Evolutionary conservation across 2,329 filamentous ascomycete genomes (phyloP), one percentile per base, ranked within the genome.

Genomic region (Byssoonygena ceratinophila): DNA sequence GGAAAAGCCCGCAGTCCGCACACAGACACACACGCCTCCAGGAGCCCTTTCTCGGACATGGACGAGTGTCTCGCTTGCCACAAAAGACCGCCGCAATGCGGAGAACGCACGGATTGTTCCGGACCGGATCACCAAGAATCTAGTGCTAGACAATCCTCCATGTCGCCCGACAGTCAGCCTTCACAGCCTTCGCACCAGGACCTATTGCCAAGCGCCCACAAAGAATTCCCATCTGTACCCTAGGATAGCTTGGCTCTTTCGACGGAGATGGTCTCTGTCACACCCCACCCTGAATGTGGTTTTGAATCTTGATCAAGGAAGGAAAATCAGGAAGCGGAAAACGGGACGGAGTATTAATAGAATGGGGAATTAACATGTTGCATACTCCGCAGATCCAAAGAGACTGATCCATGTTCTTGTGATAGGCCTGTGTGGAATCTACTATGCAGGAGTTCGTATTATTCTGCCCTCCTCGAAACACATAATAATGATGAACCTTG

Each of bases 391-490:
- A 47, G 20, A 36, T 47, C 45, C 45, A 47, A 37, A 36, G 45
- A 36, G 34, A 18, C 8, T 37, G 18, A 18, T 23, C 45, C 45
- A 37, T 47, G 45, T 47, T 25, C 45, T 47, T 31, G 29, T 36
- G 45, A 37, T 37, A 34, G 45, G 29, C 16, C 11, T 29, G 40
- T 27, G 27, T 23, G 14, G 6, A 44, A 14, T 14, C 32, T n/a
- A 5, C 4, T 20, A 50, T 50, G 47, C 47, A 50, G 11, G 37
- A 50, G 47, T 36, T 50, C 47, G 47, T 50, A 50, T 50, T 49
- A 40, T 16, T 31, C n/a, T 43, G 8, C 47, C 29, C 29, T 34
- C 36, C 37, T 25, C 36, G 25, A 40, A 43, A 41, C 37, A 43
- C 18, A 50, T 31, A 50, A 32, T 41, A 32, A 29, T 25, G 27